Evolutionary conservation across 2,329 filamentous ascomycete genomes (phyloP), one percentile per base, ranked within the genome.

Genomic region (Botrytis fabae): DNA sequence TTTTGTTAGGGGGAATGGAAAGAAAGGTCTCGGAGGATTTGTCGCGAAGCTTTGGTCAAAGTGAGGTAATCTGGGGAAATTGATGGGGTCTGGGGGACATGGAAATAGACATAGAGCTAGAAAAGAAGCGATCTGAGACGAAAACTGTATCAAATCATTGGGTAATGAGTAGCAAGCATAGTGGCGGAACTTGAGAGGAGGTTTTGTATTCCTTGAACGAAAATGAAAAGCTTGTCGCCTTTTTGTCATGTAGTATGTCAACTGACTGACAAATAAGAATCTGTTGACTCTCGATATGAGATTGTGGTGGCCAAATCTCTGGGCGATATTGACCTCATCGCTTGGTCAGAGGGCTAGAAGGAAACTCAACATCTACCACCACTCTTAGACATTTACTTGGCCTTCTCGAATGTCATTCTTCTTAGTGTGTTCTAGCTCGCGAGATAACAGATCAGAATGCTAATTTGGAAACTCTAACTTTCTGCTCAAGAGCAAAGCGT

Each of bases 31-130:
- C 3, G 48, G 35, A 22, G 65, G 65, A 2, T 32, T 68, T n/a
- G 48, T 68, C 18, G 38, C 65, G 48, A 68, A 68, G 48, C n/a
- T 68, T 68, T 68, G 65, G 65, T 57, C 48, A n/a, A 68, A 57
- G 10, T 68, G 35, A 68, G 48, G n/a, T 18, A 22, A 42, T 57
- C 28, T 32, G 65, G 8, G n/a, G 35, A n/a, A 54, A 20, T 28
- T 32, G 18, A 42, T 66, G 48, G 35, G 65, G 48, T 51, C 18
- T 51, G 20, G 20, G n/a, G 62, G 12, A 54, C 48, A 14, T 51
- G 48, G 25, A 51, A 20, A 40, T 2, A 38, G n/a, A 40, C 32
- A 25, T 57, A 25, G 2, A 57, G 48, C 40, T 68, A 38, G 16
- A 68, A 28, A 8, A 22, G 14, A 6, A 28, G 46, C 25, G 35